These are phyloP conservation scores for Kodamaea kaohsiungensis DNA, from an alignment of 805 yeast genomes.

Conservation along the genomic window DNA sequence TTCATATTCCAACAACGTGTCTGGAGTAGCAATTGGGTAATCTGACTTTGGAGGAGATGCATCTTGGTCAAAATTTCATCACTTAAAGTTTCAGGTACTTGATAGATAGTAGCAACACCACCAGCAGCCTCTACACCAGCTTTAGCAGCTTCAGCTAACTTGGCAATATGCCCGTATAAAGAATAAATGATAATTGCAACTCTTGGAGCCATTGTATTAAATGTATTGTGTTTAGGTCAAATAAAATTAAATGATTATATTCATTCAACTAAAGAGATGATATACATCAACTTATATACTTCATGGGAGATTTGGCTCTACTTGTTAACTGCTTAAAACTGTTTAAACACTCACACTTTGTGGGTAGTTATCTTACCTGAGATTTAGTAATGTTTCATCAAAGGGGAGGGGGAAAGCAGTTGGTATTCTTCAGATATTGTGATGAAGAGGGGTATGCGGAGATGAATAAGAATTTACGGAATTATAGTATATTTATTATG, in stretches of 20 bases:
- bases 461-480: neutral
- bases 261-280: neutral
- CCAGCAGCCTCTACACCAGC: constrained; percentile 74
- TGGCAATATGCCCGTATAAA: constrained; percentile 71
- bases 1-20: constrained; percentile 63
- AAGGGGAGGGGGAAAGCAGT: neutral
- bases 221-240: neutral
- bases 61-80: constrained; percentile 55
- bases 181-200: constrained; percentile 60
- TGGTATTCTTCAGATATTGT: neutral
- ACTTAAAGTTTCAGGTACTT: constrained; percentile 73
- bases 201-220: constrained; percentile 23
- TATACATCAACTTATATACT: neutral
- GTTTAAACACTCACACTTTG: neutral
- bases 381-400: neutral
- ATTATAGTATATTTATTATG: too few species aligned
- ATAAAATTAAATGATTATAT: neutral
- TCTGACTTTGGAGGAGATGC: constrained; percentile 53
- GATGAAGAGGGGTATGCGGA: neutral
- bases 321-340: neutral
- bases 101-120: constrained; percentile 62
- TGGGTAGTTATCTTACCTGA: neutral
- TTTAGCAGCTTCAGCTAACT: constrained; percentile 65
- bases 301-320: neutral
- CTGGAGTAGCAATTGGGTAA: constrained; percentile 62